phyloP scores from a whole-genome alignment of 805 yeast genomes.

The Barnettozyma populi region DNA sequence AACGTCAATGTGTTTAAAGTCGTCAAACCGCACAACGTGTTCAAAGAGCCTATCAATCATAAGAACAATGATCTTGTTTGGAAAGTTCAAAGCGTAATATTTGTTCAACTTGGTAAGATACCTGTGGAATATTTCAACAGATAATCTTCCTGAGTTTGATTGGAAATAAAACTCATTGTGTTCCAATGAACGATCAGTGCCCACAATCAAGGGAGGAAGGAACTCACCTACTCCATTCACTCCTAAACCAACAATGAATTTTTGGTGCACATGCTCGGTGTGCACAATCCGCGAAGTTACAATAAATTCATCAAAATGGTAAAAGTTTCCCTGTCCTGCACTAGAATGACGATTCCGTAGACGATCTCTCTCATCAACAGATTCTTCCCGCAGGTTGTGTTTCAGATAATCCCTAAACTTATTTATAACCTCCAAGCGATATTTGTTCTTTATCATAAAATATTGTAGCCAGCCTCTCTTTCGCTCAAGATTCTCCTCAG shows the following conservation, averaged over 20 bases:
- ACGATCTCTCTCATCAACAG: constrained; percentile 15
- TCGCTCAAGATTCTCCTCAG: constrained; percentile 13
- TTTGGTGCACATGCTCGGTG: constrained; percentile 6
- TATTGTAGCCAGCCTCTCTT: constrained; percentile 39
- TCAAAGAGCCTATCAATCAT: constrained; percentile 31
- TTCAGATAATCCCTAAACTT: constrained; percentile 17
- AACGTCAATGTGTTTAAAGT: constrained; percentile 26
- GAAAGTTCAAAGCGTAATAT: constrained; percentile 3
- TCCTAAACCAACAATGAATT: constrained; percentile 17
- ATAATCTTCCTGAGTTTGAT: constrained; percentile 15
- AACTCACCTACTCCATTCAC: constrained; percentile 19
- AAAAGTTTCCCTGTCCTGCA: constrained; percentile 25
- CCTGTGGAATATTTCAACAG: constrained; percentile 21
- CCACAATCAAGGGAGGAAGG: constrained; percentile 15
- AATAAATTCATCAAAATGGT: constrained; percentile 33
- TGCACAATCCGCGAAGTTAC: constrained; percentile 21
- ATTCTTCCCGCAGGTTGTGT: neutral
- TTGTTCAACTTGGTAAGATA: constrained; percentile 15
- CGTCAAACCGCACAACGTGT: constrained; percentile 30
- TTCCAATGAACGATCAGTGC: neutral
- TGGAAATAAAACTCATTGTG: constrained; percentile 9
- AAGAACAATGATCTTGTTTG: constrained; percentile 23
- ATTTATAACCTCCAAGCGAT: constrained; percentile 26
- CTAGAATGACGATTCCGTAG: constrained; percentile 15
- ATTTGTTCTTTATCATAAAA: constrained; percentile 29